Conservation (phyloP, 768 basidiomycete species). For the Tephrocybe sp. region DNA sequence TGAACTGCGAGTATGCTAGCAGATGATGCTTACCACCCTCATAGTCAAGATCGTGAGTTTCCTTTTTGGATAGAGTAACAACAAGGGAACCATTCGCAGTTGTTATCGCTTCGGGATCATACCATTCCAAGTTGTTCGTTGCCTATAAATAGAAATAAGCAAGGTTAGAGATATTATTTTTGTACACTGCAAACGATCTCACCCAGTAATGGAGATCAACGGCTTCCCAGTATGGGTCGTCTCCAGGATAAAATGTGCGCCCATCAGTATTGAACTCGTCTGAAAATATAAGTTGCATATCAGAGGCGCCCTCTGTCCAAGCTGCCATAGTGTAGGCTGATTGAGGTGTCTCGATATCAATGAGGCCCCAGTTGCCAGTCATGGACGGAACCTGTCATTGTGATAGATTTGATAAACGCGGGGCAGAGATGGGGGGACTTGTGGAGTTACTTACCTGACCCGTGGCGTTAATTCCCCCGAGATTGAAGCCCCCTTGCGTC, state of each 20-base stretch:
- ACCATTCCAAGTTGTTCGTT: constrained; percentile 80
- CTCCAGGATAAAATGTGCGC: constrained; percentile 75
- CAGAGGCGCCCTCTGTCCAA: constrained; percentile 50
- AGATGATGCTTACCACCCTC: constrained; percentile 50
- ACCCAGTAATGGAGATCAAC: constrained; percentile 78
- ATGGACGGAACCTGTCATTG: constrained; percentile 53
- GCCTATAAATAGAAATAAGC: constrained; percentile 31
- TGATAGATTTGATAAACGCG: neutral
- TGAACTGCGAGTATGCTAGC: constrained; percentile 11
- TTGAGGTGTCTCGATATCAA: constrained; percentile 55
- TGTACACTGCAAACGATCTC: neutral
- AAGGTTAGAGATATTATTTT: neutral
- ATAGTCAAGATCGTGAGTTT: constrained; percentile 68
- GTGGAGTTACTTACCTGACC: constrained; percentile 43
- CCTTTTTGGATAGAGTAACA: constrained; percentile 63
- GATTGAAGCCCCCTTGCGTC: constrained; percentile 32
- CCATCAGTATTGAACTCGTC: constrained; percentile 79
- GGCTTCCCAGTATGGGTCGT: constrained; percentile 88
- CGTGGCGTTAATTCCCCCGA: constrained; percentile 57
- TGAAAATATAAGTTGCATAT: constrained; percentile 62
- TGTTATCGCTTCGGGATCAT: constrained; percentile 76
- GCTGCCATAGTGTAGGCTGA: constrained; percentile 52
- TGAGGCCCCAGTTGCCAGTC: constrained; percentile 49
- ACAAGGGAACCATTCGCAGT: constrained; percentile 72
- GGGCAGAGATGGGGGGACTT: neutral